A percentile compares a stretch with the other conserved stretches of the same genome.
These are phyloP conservation scores for Sclerotinia spermophila DNA, from an alignment of 2,329 filamentous ascomycete genomes.

Conservation along the genomic window DNA sequence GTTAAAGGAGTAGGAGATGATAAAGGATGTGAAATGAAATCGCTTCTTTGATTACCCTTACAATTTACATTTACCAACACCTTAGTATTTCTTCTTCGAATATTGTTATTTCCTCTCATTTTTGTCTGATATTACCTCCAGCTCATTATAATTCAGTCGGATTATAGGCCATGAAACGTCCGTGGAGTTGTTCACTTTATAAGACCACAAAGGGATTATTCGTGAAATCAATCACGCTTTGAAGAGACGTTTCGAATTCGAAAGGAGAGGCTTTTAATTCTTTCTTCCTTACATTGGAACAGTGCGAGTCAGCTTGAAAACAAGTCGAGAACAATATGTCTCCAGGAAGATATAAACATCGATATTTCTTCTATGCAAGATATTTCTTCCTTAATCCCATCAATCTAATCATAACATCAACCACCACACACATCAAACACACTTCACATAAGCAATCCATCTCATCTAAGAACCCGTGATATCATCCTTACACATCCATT, in stretches of 20 bases:
- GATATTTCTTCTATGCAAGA: accelerated
- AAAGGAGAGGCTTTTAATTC: too few relatives aligned
- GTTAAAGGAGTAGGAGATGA: not conserved
- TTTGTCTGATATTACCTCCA: not conserved
- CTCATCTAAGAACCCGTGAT: too few relatives aligned
- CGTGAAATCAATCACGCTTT: not conserved
- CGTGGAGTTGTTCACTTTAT: not conserved
- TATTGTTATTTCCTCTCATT: not conserved
- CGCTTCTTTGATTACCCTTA: not conserved
- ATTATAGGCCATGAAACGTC: not conserved
- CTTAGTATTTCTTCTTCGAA: not conserved
- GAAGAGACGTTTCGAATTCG: not conserved
- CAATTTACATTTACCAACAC: not conserved
- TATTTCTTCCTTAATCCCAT: not conserved
- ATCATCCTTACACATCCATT: too few relatives aligned
- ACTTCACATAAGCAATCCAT: too few relatives aligned
- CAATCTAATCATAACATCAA: not conserved
- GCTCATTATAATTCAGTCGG: not conserved
- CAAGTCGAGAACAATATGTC: not conserved
- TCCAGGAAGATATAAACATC: not conserved
- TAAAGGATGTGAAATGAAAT: not conserved
- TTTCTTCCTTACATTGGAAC: too few relatives aligned
- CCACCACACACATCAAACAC: not conserved
- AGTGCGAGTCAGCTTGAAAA: not conserved
- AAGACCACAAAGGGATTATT: not conserved